phyloP scores from a whole-genome alignment of 2,329 filamentous ascomycete genomes.

The Aspergillus hortae region DNA sequence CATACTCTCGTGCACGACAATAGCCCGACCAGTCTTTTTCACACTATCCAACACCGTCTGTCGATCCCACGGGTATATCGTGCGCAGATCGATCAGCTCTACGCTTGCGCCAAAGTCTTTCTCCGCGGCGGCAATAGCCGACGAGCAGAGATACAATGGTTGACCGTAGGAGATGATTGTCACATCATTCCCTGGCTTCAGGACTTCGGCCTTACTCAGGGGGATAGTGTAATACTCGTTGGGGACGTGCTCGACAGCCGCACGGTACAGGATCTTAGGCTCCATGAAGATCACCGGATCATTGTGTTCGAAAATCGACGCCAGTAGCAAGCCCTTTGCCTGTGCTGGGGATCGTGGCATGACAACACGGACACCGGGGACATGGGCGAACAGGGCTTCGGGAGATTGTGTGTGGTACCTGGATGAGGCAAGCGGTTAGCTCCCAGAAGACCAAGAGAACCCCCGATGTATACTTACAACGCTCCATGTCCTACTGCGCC shows the following conservation, averaged over 20 bases:
- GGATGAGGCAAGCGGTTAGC: not conserved
- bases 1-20: constrained; percentile 92
- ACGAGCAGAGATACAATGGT: constrained; percentile 77
- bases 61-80: constrained; percentile 89
- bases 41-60: constrained; percentile 77
- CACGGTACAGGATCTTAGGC: constrained; percentile 87
- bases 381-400: constrained; percentile 81
- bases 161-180: constrained; percentile 88
- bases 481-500: constrained; percentile 87
- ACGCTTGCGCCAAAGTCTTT: constrained; percentile 71
- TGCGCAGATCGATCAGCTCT: constrained; percentile 83
- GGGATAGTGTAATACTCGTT: constrained; percentile 76
- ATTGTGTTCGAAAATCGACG: constrained; percentile 69
- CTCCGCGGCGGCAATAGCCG: constrained; percentile 71
- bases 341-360: constrained; percentile 82
- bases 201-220: constrained; percentile 76
- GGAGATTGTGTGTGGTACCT: constrained; percentile 83
- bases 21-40: constrained; percentile 76
- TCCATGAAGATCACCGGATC: constrained; percentile 93
- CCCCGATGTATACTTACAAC: constrained; percentile 44
- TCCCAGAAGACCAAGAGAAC: too few relatives aligned
- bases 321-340: constrained; percentile 80
- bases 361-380: constrained; percentile 80
- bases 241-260: constrained; percentile 87
- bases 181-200: constrained; percentile 75